Percentiles rank a stretch among this genome's conserved stretches.
Evolutionary conservation across 139 green algal genomes (phyloP).

Genomic region (Chlorella sp.): DNA sequence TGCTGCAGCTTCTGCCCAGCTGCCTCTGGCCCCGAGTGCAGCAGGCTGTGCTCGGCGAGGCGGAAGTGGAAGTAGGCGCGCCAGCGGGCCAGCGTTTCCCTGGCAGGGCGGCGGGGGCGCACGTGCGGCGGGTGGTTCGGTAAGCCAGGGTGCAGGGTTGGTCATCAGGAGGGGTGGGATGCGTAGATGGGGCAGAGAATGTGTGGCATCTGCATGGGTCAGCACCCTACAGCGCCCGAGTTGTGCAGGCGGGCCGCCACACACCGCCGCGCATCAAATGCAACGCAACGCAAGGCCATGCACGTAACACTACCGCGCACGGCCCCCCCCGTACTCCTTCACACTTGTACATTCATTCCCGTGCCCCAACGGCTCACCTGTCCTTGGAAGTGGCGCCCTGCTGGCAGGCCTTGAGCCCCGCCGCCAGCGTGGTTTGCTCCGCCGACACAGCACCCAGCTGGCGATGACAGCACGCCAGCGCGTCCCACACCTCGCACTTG

Average conservation of each 20-base stretch:
- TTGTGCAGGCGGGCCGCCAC: no score
- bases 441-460: slow-evolving; percentile 24
- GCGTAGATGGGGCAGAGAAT: not conserved
- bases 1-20: not conserved
- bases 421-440: not conserved
- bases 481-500: slow-evolving; percentile 30
- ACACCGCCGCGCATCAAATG: not conserved
- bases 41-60: slow-evolving; percentile 25
- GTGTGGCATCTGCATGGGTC: not conserved
- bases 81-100: slow-evolving; percentile 34
- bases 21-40: not conserved
- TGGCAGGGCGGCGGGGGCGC: not conserved
- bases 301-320: not conserved
- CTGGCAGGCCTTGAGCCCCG: slow-evolving; percentile 21
- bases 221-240: no score
- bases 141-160: no score
- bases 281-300: not conserved
- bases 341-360: not conserved
- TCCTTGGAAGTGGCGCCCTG: slow-evolving; percentile 26
- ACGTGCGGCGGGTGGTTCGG: no score
- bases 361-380: not conserved
- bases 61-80: slow-evolving; percentile 33
- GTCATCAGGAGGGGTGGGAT: not conserved
- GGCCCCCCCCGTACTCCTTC: not conserved
- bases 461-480: slow-evolving; percentile 25